phyloP scores from a whole-genome alignment of 768 basidiomycete species.

The Pleurotus tuoliensis region DNA sequence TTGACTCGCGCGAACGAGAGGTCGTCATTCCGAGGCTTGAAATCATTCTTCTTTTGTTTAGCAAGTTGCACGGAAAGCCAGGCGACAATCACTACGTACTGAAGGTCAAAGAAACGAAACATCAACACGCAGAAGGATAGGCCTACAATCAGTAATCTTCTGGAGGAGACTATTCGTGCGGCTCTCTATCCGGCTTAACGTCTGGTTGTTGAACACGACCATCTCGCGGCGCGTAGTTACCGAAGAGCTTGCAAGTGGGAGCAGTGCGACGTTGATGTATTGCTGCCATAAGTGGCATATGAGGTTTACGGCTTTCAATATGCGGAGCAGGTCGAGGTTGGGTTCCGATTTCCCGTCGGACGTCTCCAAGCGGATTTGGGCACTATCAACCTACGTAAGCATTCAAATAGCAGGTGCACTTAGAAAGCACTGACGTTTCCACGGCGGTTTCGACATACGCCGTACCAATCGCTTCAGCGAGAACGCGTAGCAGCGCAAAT shows the following conservation, averaged over 20 bases:
- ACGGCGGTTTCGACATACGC: constrained; percentile 89
- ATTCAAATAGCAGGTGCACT: not conserved
- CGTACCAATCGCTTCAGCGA: constrained; percentile 81
- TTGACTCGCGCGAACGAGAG: constrained; percentile 91
- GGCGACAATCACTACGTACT: constrained; percentile 53
- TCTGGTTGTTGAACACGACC: constrained; percentile 87
- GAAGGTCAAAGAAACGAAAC: not conserved
- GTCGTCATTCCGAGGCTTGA: constrained; percentile 96
- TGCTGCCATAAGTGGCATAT: constrained; percentile 97
- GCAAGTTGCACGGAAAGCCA: constrained; percentile 76
- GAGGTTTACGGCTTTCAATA: constrained; percentile 73
- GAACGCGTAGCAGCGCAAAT: constrained; percentile 73
- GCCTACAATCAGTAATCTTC: constrained; percentile 74
- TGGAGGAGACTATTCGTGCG: constrained; percentile 78
- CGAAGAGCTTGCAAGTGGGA: constrained; percentile 82
- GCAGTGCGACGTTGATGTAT: constrained; percentile 85
- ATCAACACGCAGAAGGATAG: constrained; percentile 1
- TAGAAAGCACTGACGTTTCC: constrained; percentile 55
- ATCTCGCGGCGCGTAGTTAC: constrained; percentile 90
- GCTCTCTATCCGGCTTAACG: constrained; percentile 80
- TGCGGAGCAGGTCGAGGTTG: constrained; percentile 57
- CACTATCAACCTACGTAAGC: constrained; percentile 38
- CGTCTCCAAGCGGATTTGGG: constrained; percentile 64
- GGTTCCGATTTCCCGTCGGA: constrained; percentile 81
- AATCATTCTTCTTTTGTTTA: constrained; percentile 95